Base-by-base conservation (phyloP, 805 yeast species). In the Hanseniaspora singularis region DNA sequence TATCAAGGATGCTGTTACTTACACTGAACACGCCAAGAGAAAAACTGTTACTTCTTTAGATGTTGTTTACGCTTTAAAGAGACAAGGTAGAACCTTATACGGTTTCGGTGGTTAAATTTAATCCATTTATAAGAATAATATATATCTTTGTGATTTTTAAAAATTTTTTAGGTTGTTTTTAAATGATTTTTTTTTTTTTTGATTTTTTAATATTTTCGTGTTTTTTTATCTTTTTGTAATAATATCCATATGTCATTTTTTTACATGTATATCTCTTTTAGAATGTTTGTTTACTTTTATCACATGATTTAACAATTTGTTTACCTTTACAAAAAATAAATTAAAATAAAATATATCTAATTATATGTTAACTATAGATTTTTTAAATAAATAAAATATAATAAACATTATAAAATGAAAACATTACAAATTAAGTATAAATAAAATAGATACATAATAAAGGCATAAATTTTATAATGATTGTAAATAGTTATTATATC, bases 11-110 rank as follows among this genome's bases (percentile, higher is more conserved):
- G 96, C 97, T 63, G 96, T 89, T 63, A 86, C 96, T 64, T 88
- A 88, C 78, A 89, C 97, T 60, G 97, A 89, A 76, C 96, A 88
- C 81, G 97, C 96, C 64, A 89, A 89, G 89, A 86, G 97, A 81
- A 88, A 88, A 85, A 88, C 97, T 57, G 97, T 89, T 63, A 89
- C 97, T 60, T 87, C 97, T 54, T 80, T 89, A 64, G 97, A 89
- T 68, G 96, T 89, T 59, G 96, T 89, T 63, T 89, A 89, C 72
- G 97, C 97, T 63, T 83, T 89, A 72, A 89, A 89, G 89, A 86
- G 97, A 81, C 96, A 89, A 77, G 97, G 97, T 68, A 83, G 96
- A 76, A 89, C 97, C 73, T 81, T 89, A 70, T 88, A 88, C 70
- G 97, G 97, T 87, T 89, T 88, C 82, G 96, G 96, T 77, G 96